Evolutionary conservation across 768 basidiomycete genomes (phyloP), one percentile per base, ranked within the genome.

Genomic region (Tricholoma sp.): DNA sequence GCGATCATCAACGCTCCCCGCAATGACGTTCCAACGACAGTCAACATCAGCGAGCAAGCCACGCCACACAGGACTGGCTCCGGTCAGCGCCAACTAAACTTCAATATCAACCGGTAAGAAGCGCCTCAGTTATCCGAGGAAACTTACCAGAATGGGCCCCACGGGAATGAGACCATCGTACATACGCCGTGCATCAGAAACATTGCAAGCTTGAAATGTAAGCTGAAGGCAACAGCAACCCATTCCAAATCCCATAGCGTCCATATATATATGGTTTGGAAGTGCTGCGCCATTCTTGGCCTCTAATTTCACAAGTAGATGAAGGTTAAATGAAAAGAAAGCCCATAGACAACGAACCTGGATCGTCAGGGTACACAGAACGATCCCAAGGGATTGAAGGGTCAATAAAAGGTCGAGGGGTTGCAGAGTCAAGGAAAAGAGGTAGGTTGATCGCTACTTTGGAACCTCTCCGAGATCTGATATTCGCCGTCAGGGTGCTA

Each of bases 231-330:
- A 98, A 65, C 93, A 96, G 63, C 96, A 98, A 6, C 97, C 97
- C 97, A 98, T 99, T 48, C 97, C 97, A 70, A 99, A 99, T 29
- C 95, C 96, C 97, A 98, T 98, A 8, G 97, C 95, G 70, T 99
- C 97, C 77, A 98, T 82, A 69, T 98, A 98, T 60, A 99, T 91
- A 70, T 98, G 95, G 68, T 96, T 86, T 32, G 78, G 76, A 34
- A 92, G 78, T 13, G 95, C 94, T 4, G 94, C 93, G 2, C 95
- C 94, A 59, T 85, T 80, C 72, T 86, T 91, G 0, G 94, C 94
- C 77, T 97, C 94, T 91, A 57, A 20, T 15, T 17, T 59, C 29
- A 50, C 29, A 11, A 18, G 50, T 36, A 53, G 55, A 56, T 39
- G 61, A 61, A 32, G 39, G 28, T 20, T 58, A 53, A 56, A 52